These are phyloP conservation scores for Brettanomyces anomalus DNA, from an alignment of 805 yeast genomes.

Conservation along the genomic window DNA sequence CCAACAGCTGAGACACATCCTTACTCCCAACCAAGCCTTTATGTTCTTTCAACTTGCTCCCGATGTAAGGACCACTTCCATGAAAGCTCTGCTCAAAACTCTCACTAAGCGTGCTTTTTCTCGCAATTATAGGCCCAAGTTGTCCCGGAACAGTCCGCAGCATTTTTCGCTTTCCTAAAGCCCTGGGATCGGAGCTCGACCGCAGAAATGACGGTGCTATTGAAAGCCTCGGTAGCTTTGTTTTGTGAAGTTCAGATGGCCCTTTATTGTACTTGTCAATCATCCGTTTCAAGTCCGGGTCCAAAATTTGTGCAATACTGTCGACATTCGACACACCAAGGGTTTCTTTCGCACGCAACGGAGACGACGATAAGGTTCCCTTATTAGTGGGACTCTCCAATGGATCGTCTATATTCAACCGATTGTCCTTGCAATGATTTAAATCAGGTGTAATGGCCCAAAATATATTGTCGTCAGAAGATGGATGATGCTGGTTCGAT, in stretches of 20 bases:
- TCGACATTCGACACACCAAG: slow-evolving; percentile 3
- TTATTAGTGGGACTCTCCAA: not conserved
- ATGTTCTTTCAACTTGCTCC: no score
- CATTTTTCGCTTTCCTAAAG: slow-evolving; percentile 8
- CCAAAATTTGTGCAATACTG: slow-evolving; percentile 13
- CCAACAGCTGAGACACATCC: slow-evolving; percentile 19
- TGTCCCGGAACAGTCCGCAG: slow-evolving; percentile 10
- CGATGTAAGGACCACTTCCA: no score
- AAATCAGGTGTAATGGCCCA: slow-evolving; percentile 35
- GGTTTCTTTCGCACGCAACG: not conserved
- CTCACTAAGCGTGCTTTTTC: slow-evolving; percentile 17
- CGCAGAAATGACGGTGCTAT: slow-evolving; percentile 23
- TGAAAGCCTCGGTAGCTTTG: slow-evolving; percentile 10
- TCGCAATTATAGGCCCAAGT: slow-evolving; percentile 18
- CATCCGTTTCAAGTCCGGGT: slow-evolving; percentile 23
- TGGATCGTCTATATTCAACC: not conserved
- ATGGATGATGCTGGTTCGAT: slow-evolving; percentile 9
- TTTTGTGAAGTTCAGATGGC: slow-evolving; percentile 8
- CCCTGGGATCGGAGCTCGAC: slow-evolving; percentile 22
- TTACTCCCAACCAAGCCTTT: slow-evolving; percentile 1
- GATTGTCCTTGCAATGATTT: slow-evolving; percentile 1
- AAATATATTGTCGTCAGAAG: slow-evolving; percentile 28
- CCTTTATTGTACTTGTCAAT: slow-evolving; percentile 33
- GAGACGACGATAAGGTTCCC: slow-evolving; percentile 2
- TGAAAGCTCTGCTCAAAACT: slow-evolving; percentile 8